Conservation (phyloP, 441 rosid genomes). For the Aleurites moluccanus region DNA sequence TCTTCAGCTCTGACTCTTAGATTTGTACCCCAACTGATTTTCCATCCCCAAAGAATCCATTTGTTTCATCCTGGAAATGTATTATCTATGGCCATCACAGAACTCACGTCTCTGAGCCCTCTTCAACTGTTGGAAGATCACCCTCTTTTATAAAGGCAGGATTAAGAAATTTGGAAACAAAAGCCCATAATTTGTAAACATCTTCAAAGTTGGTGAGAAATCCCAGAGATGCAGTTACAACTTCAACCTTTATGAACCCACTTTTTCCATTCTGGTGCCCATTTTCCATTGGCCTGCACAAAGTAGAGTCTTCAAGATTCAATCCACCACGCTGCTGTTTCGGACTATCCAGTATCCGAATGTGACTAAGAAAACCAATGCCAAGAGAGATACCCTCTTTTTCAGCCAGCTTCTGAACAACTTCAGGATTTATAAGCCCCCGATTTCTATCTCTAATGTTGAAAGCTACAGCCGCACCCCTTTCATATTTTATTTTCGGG, state of each 20-base stretch:
- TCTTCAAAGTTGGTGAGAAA: slow-evolving; percentile 95
- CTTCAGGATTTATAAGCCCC: slow-evolving; percentile 77
- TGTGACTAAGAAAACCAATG: slow-evolving; percentile 82
- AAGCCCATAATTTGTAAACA: slow-evolving; percentile 89
- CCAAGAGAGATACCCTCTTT: slow-evolving; percentile 86
- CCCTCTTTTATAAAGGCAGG: slow-evolving; percentile 68
- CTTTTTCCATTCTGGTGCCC: slow-evolving; percentile 58
- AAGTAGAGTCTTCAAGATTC: slow-evolving; percentile 57
- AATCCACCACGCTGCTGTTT: slow-evolving; percentile 45
- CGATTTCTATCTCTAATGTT: slow-evolving; percentile 66
- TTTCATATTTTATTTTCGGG: slow-evolving; percentile 92
- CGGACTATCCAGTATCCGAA: slow-evolving; percentile 65
- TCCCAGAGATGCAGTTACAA: slow-evolving; percentile 91
- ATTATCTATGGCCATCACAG: slow-evolving; percentile 2
- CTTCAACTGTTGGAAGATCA: slow-evolving; percentile 71
- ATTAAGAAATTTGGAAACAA: slow-evolving; percentile 82
- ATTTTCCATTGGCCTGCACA: slow-evolving; percentile 63
- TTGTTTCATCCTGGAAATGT: slow-evolving; percentile 17
- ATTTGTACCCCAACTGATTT: slow-evolving; percentile 10
- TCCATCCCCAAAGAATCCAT: background rate
- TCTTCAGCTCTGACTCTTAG: slow-evolving; percentile 42
- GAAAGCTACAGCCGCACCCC: slow-evolving; percentile 99
- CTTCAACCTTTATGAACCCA: slow-evolving; percentile 79
- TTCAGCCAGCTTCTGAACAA: slow-evolving; percentile 90
- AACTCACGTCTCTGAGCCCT: slow-evolving; percentile 55